Evolutionary conservation across 495 filamentous ascomycete genomes (phyloP).

Genomic region (Bombardia bombarda): DNA sequence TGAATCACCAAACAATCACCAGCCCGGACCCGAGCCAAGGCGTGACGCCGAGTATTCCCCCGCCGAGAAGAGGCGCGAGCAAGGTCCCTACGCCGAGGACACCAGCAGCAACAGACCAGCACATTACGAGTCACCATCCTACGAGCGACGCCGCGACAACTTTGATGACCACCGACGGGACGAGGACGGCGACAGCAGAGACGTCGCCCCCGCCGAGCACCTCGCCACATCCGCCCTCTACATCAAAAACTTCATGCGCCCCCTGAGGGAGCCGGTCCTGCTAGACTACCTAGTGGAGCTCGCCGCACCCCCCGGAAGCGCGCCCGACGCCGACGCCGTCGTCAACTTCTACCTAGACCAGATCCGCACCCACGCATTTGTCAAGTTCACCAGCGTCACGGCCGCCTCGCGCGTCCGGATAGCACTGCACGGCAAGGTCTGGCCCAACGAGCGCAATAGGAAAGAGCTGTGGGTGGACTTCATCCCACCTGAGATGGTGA

Average conservation of each 20-base stretch:
- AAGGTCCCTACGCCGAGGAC: background rate
- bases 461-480: slow-evolving; percentile 88
- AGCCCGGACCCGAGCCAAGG: no score
- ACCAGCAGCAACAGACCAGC: no score
- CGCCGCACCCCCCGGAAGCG: slow-evolving; percentile 48
- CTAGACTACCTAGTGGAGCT: slow-evolving; percentile 59
- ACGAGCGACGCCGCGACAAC: background rate
- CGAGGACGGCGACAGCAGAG: slow-evolving; percentile 22
- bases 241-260: slow-evolving; percentile 86
- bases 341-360: slow-evolving; percentile 68
- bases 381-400: slow-evolving; percentile 54
- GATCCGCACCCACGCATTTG: slow-evolving; percentile 84
- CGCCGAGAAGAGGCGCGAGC: background rate
- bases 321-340: slow-evolving; percentile 46
- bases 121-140: no score
- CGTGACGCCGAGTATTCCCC: no score
- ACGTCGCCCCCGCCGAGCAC: slow-evolving; percentile 64
- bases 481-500: slow-evolving; percentile 65
- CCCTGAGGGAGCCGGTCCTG: slow-evolving; percentile 58
- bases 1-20: no score
- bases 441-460: slow-evolving; percentile 80
- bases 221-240: slow-evolving; percentile 80
- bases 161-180: background rate
- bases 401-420: slow-evolving; percentile 74
- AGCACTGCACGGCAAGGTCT: slow-evolving; percentile 66